Evolutionary conservation across 2,329 filamentous ascomycete species (phyloP), one percentile per base, ranked within the genome.

Genomic region (Xylogone sp.): DNA sequence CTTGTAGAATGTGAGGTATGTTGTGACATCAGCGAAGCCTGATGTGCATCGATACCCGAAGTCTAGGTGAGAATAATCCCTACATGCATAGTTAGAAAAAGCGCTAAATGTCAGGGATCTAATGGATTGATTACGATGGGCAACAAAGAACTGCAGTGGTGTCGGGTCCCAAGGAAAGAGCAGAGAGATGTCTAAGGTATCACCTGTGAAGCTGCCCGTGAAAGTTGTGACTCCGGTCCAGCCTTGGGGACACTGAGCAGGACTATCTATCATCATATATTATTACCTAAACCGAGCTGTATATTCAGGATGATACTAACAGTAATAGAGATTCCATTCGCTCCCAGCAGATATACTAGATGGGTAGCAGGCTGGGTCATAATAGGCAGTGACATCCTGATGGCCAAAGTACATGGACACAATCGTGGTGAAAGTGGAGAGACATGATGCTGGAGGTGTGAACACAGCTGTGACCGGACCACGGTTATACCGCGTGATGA

Each of bases 321-420:
- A 53, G 39, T 53, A 53, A 42, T 50, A 53, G 9, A 53, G 4
- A 44, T 50, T 39, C 51, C 51, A 53, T n/a, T n/a, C n/a, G 24
- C 22, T 42, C 4, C 20, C 18, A 31, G 43, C 44, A 16, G 39
- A 19, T 2, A 48, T 50, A 39, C 43, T 50, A 7, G 21, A 7
- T 20, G 48, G 51, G 47, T 50, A 50, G 27, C 51, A 53, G 13
- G 48, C 47, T 13, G 44, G 19, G 27, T 53, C 51, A 21, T 43
- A 27, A n/a, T 43, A 53, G n/a, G n/a, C n/a, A 9, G 21, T 21
- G 2, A 3, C n/a, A 12, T 10, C 24, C 2, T 24, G 18, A 46
- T 53, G 51, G 7, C 51, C 51, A 13, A 50, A 46, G 39, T 53
- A 53, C 39, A 50, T 47, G 2, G 27, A 22, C 27, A 9, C 27